Base-by-base conservation (phyloP, 441 rosid species). In the Manihot esculenta region DNA sequence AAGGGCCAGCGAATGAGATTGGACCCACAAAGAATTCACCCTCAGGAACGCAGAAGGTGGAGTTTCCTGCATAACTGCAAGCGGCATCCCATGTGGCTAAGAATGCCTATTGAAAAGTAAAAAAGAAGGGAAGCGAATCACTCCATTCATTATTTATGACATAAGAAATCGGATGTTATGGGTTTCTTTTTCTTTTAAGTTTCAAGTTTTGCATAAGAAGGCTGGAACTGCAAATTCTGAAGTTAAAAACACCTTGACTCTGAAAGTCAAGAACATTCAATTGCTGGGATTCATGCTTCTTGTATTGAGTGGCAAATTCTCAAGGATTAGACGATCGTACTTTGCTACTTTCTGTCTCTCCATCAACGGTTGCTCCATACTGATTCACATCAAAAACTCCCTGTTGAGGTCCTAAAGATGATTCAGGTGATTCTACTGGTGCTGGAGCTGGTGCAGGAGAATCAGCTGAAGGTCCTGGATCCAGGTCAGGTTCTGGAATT, bases 51-150 rank as follows among this genome's bases (percentile, higher is more conserved):
- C 67, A 78, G 27, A 88, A 62, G 0, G 77, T 85, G 20, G 93
- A 66, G 12, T 70, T 68, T 26, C 74, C 80, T n/a, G n/a, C n/a
- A n/a, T n/a, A n/a, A n/a, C n/a, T n/a, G n/a, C n/a, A n/a, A 1
- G n/a, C 89, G 0, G 85, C 87, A 21, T 76, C 67, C 91, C 93
- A 88, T 41, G 88, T 72, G n/a, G 71, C n/a, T n/a, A n/a, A n/a
- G n/a, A n/a, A n/a, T n/a, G n/a, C n/a, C n/a, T n/a, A n/a, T n/a
- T n/a, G n/a, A 71, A 49, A 60, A 24, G 65, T 84, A 84, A 53
- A 86, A 84, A 89, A 85, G 47, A 30, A 3, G 14, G 55, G 5
- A 30, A 30, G 33, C 2, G 4, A 30, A 30, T 1, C 4, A 4
- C 1, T 30, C 33, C 33, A 30, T 30, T 30, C 33, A 30, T 30